Evolutionary conservation across 441 rosid genomes (phyloP).

Genomic region (Mallotus repandus): DNA sequence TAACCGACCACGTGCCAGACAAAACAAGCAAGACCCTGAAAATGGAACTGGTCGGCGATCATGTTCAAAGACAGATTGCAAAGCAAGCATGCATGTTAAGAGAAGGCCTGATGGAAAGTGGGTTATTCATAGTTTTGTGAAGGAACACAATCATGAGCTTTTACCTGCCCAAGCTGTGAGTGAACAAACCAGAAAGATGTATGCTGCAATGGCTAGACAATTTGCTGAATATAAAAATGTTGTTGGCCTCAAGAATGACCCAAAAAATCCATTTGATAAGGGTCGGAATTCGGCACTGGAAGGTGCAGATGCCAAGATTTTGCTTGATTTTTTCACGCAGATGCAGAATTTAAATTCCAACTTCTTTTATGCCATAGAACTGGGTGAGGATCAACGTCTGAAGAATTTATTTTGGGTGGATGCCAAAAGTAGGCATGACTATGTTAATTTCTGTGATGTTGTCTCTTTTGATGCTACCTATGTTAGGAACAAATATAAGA

Average conservation of each 20-base stretch:
- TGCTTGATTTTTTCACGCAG: conserved; percentile 61
- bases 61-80: conserved; percentile 81
- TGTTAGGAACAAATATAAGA: conserved; percentile 69
- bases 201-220: conserved; percentile 90
- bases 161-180: conserved; percentile 91
- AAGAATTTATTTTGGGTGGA: conserved; percentile 80
- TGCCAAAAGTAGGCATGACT: conserved; percentile 84
- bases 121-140: conserved; percentile 79
- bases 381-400: conserved; percentile 75
- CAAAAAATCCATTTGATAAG: conserved; percentile 59
- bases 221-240: conserved; percentile 89
- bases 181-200: conserved; percentile 85
- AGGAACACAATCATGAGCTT: conserved; percentile 88
- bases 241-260: conserved; percentile 57
- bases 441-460: conserved; percentile 64
- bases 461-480: conserved; percentile 74
- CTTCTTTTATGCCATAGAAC: conserved; percentile 76
- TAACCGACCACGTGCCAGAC: conserved; percentile 72
- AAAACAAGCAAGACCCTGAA: conserved; percentile 73
- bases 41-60: conserved; percentile 70
- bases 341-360: conserved; percentile 72
- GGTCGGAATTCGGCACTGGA: conserved; percentile 54
- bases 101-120: conserved; percentile 83
- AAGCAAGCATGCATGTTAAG: conserved; percentile 96
- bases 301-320: conserved; percentile 54